These are phyloP conservation scores for Boechera stricta DNA, from an alignment of 345 rosid genomes.

Conservation along the genomic window DNA sequence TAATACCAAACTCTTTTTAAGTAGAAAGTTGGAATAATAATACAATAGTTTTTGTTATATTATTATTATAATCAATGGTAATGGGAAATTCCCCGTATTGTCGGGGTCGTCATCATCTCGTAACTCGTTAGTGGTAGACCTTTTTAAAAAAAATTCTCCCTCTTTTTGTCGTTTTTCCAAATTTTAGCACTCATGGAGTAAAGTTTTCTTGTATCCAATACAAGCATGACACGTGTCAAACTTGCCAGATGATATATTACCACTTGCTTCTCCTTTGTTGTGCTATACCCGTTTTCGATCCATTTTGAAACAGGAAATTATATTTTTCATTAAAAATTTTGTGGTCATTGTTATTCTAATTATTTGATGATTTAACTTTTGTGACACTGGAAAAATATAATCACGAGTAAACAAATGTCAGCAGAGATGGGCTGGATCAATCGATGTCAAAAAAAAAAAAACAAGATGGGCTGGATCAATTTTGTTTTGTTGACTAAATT, in stretches of 20 bases:
- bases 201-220: conserved; percentile 15
- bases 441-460: no score
- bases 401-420: no score
- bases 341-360: no score
- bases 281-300: not conserved
- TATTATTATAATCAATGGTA: conserved; percentile 16
- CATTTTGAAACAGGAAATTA: no score
- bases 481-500: no score
- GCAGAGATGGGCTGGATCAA: no score
- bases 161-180: conserved; percentile 16
- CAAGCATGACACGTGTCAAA: not conserved
- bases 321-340: no score
- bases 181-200: conserved; percentile 19
- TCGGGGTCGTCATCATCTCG: conserved; percentile 32
- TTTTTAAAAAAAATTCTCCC: not conserved
- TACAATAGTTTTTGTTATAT: not conserved
- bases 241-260: not conserved
- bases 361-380: no score
- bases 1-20: conserved; percentile 17
- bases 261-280: not conserved
- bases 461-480: no score
- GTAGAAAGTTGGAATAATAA: not conserved
- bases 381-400: no score
- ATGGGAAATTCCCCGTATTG: conserved; percentile 30
- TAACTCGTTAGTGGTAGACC: conserved; percentile 8